phyloP scores from a whole-genome alignment of 495 filamentous ascomycete species.

The Lepraria neglecta region DNA sequence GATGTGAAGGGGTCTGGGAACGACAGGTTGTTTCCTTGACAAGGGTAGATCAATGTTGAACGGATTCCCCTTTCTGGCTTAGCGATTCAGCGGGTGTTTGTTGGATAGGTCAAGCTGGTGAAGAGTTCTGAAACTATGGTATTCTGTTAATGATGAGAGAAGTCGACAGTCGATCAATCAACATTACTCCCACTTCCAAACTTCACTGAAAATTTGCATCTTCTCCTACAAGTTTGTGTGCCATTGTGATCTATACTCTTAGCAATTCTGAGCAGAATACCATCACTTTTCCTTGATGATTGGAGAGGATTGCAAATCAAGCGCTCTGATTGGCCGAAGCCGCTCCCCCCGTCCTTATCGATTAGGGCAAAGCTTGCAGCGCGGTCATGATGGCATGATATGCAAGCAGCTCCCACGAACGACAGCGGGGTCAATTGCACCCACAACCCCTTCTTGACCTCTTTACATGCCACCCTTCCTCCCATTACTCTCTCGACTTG shows the following conservation, averaged over 20 bases:
- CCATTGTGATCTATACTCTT: neutral
- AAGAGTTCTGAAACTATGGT: neutral
- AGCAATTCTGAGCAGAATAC: neutral
- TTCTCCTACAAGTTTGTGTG: neutral
- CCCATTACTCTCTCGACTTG: neutral
- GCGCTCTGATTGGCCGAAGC: conserved; percentile 15
- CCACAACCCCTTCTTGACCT: neutral
- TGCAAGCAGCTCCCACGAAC: neutral
- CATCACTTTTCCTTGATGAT: neutral
- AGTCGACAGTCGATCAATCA: neutral
- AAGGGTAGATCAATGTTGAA: conserved; percentile 23
- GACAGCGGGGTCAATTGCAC: neutral
- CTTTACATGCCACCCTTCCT: conserved; percentile 18
- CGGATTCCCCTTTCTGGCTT: neutral
- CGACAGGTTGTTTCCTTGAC: conserved; percentile 16
- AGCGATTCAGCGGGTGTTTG: conserved; percentile 12
- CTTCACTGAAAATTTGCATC: too few species aligned
- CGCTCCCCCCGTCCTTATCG: neutral
- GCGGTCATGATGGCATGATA: conserved; percentile 42
- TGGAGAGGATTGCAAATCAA: neutral
- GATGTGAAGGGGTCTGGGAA: conserved; percentile 31
- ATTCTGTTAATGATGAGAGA: neutral
- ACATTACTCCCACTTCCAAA: neutral
- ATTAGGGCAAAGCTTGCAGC: conserved; percentile 24
- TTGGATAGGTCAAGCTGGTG: neutral